Base-by-base conservation (phyloP, 176 grass and related monocot genomes). In the Carex parvula region DNA sequence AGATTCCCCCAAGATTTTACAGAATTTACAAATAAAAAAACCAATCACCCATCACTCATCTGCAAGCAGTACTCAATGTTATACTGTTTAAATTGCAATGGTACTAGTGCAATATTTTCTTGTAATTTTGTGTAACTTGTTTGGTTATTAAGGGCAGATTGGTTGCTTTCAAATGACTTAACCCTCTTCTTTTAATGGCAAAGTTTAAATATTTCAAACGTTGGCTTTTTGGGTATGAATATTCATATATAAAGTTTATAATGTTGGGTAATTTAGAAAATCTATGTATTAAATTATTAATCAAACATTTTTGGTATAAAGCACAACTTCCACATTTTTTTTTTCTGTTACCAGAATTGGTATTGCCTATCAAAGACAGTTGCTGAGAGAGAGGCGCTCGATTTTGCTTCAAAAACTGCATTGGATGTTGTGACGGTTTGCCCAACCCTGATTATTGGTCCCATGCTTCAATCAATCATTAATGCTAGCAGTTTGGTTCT, bases 341-440 rank as follows among this genome's bases (percentile, higher is more conserved):
- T 84, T 53, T 63, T 8, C 0, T 35, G 39, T 69, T 88, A 5
- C 12, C 61, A 91, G 89, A 91, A 87, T 14, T 94, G 89, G 91
- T 89, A 95, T 22, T 94, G 57, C 57, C 76, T 94, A 22, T 92
- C 92, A 50, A 94, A 92, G 84, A 91, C 74, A 18, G 15, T 85
- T 30, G 90, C 86, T 18, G 90, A 94, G 44, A 91, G 88, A 52
- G 88, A 85, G 88, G 88, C 92, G 0, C 15, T 69, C 58, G 68
- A 83, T 0, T 89, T 65, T 84, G 85, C 79, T 0, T 76, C 39
- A 21, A 86, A 33, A 61, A 41, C 63, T 6, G 82, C 71, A 15
- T 14, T 92, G 76, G 82, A 92, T 83, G 67, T 92, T 0, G 89
- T 92, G 21, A 92, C 90, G 42, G 85, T 95, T 62, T 92, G 91